Percentiles rank a stretch among this genome's conserved stretches.
Conservation (phyloP, 352 stramenopile species). For the Phytophthora hibernalis region DNA sequence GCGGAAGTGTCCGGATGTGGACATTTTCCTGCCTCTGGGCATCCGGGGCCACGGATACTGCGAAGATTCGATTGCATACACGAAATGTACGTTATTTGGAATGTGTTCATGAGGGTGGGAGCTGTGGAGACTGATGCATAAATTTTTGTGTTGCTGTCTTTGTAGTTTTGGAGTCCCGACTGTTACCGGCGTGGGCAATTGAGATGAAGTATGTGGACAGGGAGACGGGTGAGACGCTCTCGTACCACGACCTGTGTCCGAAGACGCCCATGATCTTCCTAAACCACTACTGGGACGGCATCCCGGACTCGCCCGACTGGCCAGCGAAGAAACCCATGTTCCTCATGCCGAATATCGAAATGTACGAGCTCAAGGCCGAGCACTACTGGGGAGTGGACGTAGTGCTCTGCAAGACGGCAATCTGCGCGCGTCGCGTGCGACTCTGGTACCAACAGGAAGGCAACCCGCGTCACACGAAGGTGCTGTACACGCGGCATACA, state of each 20-base stretch:
- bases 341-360: conserved; percentile 56
- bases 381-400: conserved; percentile 63
- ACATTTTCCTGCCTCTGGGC: conserved; percentile 63
- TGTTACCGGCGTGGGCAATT: conserved; percentile 52
- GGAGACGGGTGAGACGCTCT: conserved; percentile 42
- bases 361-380: conserved; percentile 62
- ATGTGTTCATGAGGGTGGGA: not conserved
- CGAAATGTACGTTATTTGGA: conserved; percentile 58
- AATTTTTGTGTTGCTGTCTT: not conserved
- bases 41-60: conserved; percentile 71
- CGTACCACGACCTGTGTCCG: conserved; percentile 63
- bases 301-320: conserved; percentile 41
- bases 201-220: conserved; percentile 54
- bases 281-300: conserved; percentile 60
- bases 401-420: conserved; percentile 66
- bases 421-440: conserved; percentile 50
- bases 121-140: not conserved
- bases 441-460: conserved; percentile 65
- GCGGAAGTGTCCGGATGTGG: conserved; percentile 59
- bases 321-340: conserved; percentile 44
- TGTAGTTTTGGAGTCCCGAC: conserved; percentile 47
- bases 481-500: conserved; percentile 68
- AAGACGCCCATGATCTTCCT: conserved; percentile 53
- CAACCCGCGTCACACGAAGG: conserved; percentile 54
- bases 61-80: conserved; percentile 73